Conservation (phyloP, 768 basidiomycete species). For the Tricholoma matsutake region DNA sequence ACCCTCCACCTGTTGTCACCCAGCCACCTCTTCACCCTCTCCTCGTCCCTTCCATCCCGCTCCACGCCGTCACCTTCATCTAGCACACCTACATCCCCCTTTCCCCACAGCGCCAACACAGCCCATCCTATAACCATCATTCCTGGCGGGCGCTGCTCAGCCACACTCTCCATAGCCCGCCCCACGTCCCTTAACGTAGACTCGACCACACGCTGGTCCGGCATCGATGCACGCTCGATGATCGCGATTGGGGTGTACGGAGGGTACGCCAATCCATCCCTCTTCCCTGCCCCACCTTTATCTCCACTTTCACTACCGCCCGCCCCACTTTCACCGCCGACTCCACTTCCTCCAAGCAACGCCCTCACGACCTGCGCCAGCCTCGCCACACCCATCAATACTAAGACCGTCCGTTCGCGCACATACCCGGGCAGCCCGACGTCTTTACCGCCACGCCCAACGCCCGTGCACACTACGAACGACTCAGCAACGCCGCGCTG, state of each 20-base stretch:
- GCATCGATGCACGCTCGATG: constrained; percentile 91
- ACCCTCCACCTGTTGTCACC: constrained; percentile 54
- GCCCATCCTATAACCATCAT: constrained; percentile 97
- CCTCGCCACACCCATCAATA: constrained; percentile 95
- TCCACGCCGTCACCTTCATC: constrained; percentile 56
- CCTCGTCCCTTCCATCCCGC: constrained; percentile 46
- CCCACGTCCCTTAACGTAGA: constrained; percentile 76
- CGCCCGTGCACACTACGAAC: constrained; percentile 90
- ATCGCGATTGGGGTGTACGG: constrained; percentile 80
- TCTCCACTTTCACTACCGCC: no score
- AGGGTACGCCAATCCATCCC: constrained; percentile 60
- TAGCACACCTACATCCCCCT: constrained; percentile 69
- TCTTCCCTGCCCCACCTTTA: constrained; percentile 18
- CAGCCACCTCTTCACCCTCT: constrained; percentile 60
- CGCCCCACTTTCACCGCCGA: constrained; percentile 16
- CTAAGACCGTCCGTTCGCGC: constrained; percentile 71
- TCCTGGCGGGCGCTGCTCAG: constrained; percentile 90
- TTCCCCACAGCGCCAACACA: constrained; percentile 70
- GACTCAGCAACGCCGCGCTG: constrained; percentile 93
- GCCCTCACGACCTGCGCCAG: constrained; percentile 68
- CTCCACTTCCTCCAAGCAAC: constrained; percentile 32
- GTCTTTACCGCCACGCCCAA: constrained; percentile 80
- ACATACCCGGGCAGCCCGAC: constrained; percentile 89
- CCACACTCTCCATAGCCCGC: constrained; percentile 65
- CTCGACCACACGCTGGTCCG: constrained; percentile 82